Evolutionary conservation across 495 filamentous ascomycete genomes (phyloP), one percentile per base, ranked within the genome.

Genomic region (Podospora pseudocomata): DNA sequence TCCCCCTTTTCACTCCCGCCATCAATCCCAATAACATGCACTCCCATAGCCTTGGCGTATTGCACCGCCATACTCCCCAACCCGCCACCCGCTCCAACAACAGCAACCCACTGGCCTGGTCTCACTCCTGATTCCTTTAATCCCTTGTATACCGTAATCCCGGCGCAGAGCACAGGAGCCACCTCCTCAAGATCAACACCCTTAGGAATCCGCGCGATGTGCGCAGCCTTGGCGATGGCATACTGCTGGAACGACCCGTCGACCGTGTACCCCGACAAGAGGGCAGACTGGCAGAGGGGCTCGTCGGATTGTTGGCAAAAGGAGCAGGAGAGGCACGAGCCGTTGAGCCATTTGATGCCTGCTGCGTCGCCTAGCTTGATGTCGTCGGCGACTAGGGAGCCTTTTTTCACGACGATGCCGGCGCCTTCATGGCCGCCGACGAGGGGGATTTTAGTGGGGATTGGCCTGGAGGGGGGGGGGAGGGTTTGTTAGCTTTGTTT

Each of bases 241-340:
- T 97, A 97, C 81, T 97, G 89, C 81, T 97, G 93, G 86, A 97
- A 97, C 63, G 87, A 87, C 62, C 94, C 94, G 78, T 97, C 91
- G 65, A 96, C 92, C 2, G 92, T 95, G 81, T 97, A 96, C 55
- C 93, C 93, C 3, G 92, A 94, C 44, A 96, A 86, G 32, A 85
- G 75, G 20, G 91, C 87, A 54, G 90, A 72, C 1, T 85, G 74
- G 82, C 93, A 97, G 2, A 96, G 88, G 7, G 92, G 88, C 75
- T 96, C 80, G 73, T 85, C 78, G 23, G 86, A 77, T 69, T 86
- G 82, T 77, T 86, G 86, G 85, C 93, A 97, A 84, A 91, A 96
- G 67, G 87, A 82, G 79, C 93, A 97, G 66, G 80, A 75, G 15
- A 92, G 80, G 79, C 93, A 96, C 13, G 88, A 88, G 64, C 90